These are phyloP conservation scores for Suillus spraguei DNA, from an alignment of 768 basidiomycete genomes.

Conservation along the genomic window DNA sequence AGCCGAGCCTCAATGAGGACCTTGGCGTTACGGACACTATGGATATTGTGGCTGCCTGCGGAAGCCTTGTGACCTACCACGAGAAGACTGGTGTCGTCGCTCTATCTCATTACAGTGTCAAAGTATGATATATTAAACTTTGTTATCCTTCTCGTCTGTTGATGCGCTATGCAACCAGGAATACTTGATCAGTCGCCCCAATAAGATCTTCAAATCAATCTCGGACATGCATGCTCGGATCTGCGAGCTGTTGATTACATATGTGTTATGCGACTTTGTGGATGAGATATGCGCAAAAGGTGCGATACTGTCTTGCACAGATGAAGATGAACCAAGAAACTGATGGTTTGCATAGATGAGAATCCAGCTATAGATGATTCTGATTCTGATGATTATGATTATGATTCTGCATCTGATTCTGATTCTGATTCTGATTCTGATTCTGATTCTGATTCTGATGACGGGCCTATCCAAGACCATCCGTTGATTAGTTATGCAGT, in stretches of 20 bases:
- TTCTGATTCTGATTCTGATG: too few relatives aligned
- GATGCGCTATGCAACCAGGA: neutral
- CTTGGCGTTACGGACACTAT: neutral
- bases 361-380: too few relatives aligned
- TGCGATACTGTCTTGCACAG: neutral
- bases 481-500: neutral
- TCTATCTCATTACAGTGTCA: slow-evolving; percentile 13
- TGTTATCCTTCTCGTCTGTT: neutral
- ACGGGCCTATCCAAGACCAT: too few relatives aligned
- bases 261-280: neutral
- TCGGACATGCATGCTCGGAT: neutral
- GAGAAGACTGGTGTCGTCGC: neutral
- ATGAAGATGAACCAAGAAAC: neutral
- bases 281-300: neutral
- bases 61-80: slow-evolving; percentile 7
- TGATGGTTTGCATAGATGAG: neutral
- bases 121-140: neutral
- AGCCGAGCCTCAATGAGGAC: neutral
- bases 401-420: too few relatives aligned
- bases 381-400: too few relatives aligned
- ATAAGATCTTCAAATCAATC: neutral
- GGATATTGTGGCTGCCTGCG: slow-evolving; percentile 1
- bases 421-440: too few relatives aligned
- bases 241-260: neutral
- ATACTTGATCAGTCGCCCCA: neutral